Evolutionary conservation across 805 yeast genomes (phyloP), one percentile per base, ranked within the genome.

Genomic region (Kazachstania psychrophila): DNA sequence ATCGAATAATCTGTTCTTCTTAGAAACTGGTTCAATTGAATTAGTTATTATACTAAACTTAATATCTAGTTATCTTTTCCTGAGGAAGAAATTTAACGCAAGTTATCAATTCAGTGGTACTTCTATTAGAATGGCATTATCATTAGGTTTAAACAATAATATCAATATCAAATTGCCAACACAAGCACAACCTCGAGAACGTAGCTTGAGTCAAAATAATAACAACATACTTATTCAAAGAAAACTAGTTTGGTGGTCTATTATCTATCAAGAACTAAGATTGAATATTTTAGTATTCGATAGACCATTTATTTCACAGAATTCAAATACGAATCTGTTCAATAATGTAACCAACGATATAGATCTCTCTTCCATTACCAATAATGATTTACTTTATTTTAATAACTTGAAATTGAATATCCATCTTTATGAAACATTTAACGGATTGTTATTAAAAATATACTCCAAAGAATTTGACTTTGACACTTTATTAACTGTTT

Each of bases 31-130:
- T 10, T 73, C 75, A 40, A 54, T 75, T 8, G 66, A 70, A n/a
- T 52, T 77, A 22, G 61, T 77, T 8, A 69, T 69, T 32, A 69
- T 79, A 1, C 58, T 75, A 24, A 64, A 74, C 4, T 50, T 78
- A 24, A 52, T 79, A 35, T 69, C 79, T 39, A 72, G 72, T 44
- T 79, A 77, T 55, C 70, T 74, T 9, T 82, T 75, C 49, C 75
- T 75, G 56, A 65, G 81, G 34, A 73, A 77, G 46, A 75, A 74
- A 45, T 78, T 80, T 38, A 77, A 77, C 53, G 70, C 83, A 0
- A 79, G 79, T 17, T 79, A 84, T 80, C 74, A 74, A 46, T 75
- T 72, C 44, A 58, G 76, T 24, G 85, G 86, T 10, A 59, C 75
- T 13, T 78, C 82, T 0, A 68, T 75, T 7, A 62, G 80, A 42